A percentile compares a stretch with the other conserved stretches of the same genome.
Evolutionary conservation across 306 rosid genomes (phyloP).

Genomic region (Dalbergia oliveri): DNA sequence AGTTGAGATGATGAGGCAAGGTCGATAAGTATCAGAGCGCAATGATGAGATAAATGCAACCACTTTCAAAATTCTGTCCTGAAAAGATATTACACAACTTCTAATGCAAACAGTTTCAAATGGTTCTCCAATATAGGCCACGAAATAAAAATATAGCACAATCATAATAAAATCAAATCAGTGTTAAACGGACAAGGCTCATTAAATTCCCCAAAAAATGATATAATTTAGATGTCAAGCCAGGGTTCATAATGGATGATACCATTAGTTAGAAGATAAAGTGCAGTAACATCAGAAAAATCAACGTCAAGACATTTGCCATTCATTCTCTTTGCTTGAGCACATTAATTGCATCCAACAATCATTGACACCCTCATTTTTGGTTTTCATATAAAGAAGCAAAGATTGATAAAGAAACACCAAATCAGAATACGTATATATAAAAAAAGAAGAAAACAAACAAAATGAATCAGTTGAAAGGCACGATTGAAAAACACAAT

Average conservation of each 20-base stretch:
- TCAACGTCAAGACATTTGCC: background rate
- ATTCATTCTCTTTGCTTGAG: background rate
- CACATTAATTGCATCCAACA: constrained; percentile 4
- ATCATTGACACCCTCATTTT: background rate
- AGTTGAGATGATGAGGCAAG: constrained; percentile 74
- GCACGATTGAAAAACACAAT: background rate
- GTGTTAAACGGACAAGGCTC: background rate
- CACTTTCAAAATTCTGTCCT: constrained; percentile 66
- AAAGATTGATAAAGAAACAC: background rate
- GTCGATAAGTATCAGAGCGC: constrained; percentile 53
- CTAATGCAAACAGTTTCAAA: constrained; percentile 11
- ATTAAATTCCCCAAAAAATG: background rate
- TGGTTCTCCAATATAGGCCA: background rate
- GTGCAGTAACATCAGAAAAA: constrained; percentile 5
- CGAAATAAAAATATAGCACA: constrained; percentile 23
- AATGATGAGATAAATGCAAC: constrained; percentile 61
- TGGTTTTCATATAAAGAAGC: constrained; percentile 9
- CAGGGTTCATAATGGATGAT: constrained; percentile 3
- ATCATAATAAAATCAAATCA: background rate
- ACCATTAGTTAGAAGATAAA: constrained; percentile 18
- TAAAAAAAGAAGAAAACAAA: constrained; percentile 13
- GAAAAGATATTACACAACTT: constrained; percentile 32
- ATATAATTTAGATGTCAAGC: background rate
- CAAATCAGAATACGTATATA: background rate
- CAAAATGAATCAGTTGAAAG: constrained; percentile 25